Conservation (phyloP, 2,329 filamentous ascomycete genomes). For the Ophiostoma triangulosporum region DNA sequence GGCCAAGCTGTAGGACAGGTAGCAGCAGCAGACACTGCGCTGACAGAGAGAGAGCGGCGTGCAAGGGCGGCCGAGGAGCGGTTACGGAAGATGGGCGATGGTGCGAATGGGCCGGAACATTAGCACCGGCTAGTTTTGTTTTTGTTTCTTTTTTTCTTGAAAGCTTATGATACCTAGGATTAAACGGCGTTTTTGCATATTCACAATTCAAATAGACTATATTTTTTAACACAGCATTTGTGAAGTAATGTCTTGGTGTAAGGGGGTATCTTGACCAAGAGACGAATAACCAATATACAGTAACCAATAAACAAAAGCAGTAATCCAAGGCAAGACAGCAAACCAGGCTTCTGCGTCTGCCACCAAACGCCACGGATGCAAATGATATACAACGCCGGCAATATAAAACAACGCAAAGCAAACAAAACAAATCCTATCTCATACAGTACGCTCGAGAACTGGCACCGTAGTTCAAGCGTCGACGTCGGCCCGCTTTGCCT, state of each 20-base stretch:
- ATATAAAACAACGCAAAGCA: no score
- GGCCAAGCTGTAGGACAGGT: constrained; percentile 27
- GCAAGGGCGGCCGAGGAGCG: constrained; percentile 62
- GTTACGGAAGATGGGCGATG: constrained; percentile 28
- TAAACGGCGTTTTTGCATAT: not conserved
- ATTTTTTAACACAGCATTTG: not conserved
- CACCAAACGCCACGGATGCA: constrained; percentile 2
- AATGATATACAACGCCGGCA: not conserved
- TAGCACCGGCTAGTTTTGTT: not conserved
- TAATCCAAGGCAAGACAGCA: not conserved
- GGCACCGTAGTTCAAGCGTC: no score
- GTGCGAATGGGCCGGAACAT: not conserved
- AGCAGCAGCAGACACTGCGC: constrained; percentile 20
- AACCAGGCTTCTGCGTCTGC: not conserved
- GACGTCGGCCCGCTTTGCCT: not conserved
- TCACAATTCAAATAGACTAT: not conserved
- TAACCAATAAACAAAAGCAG: not conserved
- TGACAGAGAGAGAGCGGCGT: constrained; percentile 60
- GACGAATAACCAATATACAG: not conserved
- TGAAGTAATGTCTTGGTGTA: not conserved
- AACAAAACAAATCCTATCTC: no score
- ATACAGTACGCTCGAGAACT: no score
- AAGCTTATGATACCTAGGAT: not conserved
- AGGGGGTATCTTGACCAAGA: not conserved
- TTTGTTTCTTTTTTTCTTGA: not conserved